Percentiles rank a stretch among this genome's conserved stretches.
These are phyloP conservation scores for Erysiphe neolycopersici DNA, from an alignment of 2,329 filamentous ascomycete species.

Conservation along the genomic window DNA sequence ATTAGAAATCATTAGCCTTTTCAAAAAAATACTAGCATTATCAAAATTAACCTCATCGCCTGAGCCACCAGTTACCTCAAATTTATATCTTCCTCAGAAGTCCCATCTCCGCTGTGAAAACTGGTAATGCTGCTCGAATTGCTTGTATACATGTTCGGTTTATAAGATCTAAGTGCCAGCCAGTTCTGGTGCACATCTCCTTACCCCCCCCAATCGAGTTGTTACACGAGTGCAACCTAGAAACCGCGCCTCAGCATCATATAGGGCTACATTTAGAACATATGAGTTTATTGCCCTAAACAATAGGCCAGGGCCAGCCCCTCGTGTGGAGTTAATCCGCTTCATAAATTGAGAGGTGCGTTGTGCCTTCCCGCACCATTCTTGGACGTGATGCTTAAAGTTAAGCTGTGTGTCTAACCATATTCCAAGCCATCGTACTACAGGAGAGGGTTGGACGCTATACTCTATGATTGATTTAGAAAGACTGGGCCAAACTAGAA, in stretches of 20 bases:
- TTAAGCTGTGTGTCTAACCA: neutral
- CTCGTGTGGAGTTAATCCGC: neutral
- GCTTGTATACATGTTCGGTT: neutral
- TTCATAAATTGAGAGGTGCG: neutral
- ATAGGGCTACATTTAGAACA: neutral
- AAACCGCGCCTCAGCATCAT: neutral
- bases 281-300: neutral
- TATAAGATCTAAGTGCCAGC: neutral
- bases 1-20: too few relatives aligned
- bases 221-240: neutral
- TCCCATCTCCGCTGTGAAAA: too few relatives aligned
- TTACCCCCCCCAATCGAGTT: neutral
- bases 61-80: too few relatives aligned
- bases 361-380: neutral
- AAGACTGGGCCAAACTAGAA: too few relatives aligned
- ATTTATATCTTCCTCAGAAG: too few relatives aligned
- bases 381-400: neutral
- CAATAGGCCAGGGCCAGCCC: neutral
- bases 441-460: neutral
- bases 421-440: neutral
- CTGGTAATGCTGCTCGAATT: neutral
- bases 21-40: too few relatives aligned
- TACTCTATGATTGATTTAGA: neutral
- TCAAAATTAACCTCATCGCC: too few relatives aligned
- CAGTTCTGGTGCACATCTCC: neutral